Base-by-base conservation (phyloP, 371 early-diverging fungal species). In the Apophysomyces ossiformis region DNA sequence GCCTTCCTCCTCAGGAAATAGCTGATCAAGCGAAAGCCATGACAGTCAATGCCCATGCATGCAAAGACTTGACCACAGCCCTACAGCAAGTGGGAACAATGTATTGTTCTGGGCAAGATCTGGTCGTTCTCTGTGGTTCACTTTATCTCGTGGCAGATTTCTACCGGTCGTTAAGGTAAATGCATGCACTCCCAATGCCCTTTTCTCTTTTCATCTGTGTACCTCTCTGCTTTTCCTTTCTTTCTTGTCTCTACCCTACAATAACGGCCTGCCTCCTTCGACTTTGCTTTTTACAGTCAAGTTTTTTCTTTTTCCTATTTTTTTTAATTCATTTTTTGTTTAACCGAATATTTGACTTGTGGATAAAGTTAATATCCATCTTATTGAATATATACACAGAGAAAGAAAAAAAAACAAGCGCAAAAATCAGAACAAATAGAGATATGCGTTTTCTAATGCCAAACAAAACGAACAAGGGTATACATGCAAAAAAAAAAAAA, bases 101-200 rank as follows among this genome's bases (percentile, higher is more conserved):
- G 35, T 54, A 36, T 56, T 61, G 65, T 2, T 35, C 74, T 16
- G 69, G 74, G 3, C 63, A 61, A 13, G 82, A 76, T 38, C 37
- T 89, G 7, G 83, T 90, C 11, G 90, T 93, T 4, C 67, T 93
- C 1, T 93, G 93, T 74, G 96, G 96, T 7, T 93, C 94, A 7
- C 79, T 95, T 21, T 96, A 96, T 69, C 76, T 96, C n/a, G 91
- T 90, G 4, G 90, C 94, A 18, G 92, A 93, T 65, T 74, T 93
- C 45, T 91, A 83, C 64, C 77, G 87, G 37, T 37, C 80, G 15
- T 68, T 67, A 37, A 21, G 38, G 54, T 58, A 58, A 57, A 65
- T 36, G 21, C 16, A 50, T 50, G 54, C 21, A 50, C 21, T 16
- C 21, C 54, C 21, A 47, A 18, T n/a, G 47, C 13, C 47, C 18